Percentiles rank a stretch among this genome's conserved stretches.
Conservation (phyloP, 2,329 filamentous ascomycete genomes). For the Macrophomina tecta region DNA sequence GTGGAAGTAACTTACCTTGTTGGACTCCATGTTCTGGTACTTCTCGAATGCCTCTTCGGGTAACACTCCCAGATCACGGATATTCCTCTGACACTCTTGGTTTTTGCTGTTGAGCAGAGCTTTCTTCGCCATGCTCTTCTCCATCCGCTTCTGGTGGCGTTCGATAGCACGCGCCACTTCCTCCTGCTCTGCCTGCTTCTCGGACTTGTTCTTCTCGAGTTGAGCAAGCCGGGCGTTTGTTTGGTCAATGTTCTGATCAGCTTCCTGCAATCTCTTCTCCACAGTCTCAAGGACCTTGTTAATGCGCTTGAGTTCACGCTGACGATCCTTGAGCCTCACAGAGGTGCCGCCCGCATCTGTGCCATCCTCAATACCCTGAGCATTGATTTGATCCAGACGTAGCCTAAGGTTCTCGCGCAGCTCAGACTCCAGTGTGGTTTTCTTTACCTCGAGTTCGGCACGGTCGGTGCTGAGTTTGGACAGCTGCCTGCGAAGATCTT, state of each 20-base stretch:
- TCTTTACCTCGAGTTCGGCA: constrained; percentile 78
- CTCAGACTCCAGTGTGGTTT: constrained; percentile 83
- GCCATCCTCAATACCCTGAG: constrained; percentile 72
- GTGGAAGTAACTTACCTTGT: constrained; percentile 55
- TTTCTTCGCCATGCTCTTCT: constrained; percentile 90
- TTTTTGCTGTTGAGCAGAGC: constrained; percentile 78
- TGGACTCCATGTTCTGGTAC: constrained; percentile 82
- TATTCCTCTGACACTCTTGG: constrained; percentile 82
- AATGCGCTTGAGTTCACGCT: constrained; percentile 80
- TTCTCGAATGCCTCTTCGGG: constrained; percentile 94
- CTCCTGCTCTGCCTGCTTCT: constrained; percentile 74
- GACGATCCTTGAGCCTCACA: constrained; percentile 74
- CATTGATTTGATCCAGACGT: constrained; percentile 83
- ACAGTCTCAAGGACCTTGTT: constrained; percentile 71
- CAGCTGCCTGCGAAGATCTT: constrained; percentile 77
- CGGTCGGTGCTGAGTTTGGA: constrained; percentile 75
- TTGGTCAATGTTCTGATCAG: constrained; percentile 74
- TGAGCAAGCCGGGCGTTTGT: constrained; percentile 61
- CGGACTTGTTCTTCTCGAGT: constrained; percentile 63
- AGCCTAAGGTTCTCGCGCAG: constrained; percentile 87
- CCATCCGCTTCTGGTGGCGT: constrained; percentile 85
- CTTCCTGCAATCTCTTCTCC: constrained; percentile 72
- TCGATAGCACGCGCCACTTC: constrained; percentile 80
- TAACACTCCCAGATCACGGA: constrained; percentile 89
- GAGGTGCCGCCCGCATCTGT: constrained; percentile 60